A percentile compares a stretch with the other conserved stretches of the same genome.
These are phyloP conservation scores for Emydomyces testavorans DNA, from an alignment of 2,329 filamentous ascomycete genomes.

Conservation along the genomic window DNA sequence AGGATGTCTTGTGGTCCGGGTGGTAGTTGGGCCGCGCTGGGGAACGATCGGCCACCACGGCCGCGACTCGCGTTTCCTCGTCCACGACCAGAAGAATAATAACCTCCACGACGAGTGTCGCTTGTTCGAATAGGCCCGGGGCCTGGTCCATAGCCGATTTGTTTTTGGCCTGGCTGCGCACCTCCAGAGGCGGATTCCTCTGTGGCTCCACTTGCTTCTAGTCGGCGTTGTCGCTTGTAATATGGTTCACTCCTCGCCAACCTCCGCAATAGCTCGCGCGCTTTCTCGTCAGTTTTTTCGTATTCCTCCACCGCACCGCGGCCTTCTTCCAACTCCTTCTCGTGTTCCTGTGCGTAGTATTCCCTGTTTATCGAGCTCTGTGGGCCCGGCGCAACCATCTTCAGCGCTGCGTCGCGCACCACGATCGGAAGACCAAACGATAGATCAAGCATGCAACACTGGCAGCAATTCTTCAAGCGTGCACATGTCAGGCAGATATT, in stretches of 20 bases:
- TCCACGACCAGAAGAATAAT: conserved; percentile 38
- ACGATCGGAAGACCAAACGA: conserved; percentile 92
- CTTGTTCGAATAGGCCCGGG: conserved; percentile 62
- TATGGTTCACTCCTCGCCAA: conserved; percentile 91
- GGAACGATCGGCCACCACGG: conserved; percentile 49
- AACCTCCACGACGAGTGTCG: conserved; percentile 41
- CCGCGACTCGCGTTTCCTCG: conserved; percentile 39
- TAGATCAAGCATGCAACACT: conserved; percentile 96
- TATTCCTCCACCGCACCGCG: conserved; percentile 77
- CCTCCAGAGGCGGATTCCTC: conserved; percentile 21
- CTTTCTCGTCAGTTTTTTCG: conserved; percentile 95
- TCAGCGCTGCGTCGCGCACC: conserved; percentile 87
- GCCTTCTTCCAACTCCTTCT: conserved; percentile 88
- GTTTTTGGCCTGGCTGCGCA: conserved; percentile 36
- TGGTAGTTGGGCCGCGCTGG: conserved; percentile 60
- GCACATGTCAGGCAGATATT: conserved; percentile 96
- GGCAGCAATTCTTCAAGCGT: conserved; percentile 95
- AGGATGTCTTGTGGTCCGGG: conserved; percentile 74
- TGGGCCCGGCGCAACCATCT: conserved; percentile 93
- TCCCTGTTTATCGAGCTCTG: conserved; percentile 88
- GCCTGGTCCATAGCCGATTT: conserved; percentile 42
- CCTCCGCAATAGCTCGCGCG: conserved; percentile 69
- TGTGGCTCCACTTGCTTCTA: conserved; percentile 46
- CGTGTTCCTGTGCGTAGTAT: conserved; percentile 96
- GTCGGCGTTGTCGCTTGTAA: conserved; percentile 71